Base-by-base conservation (phyloP, 2,329 filamentous ascomycete genomes). In the Colletotrichum liriopes region DNA sequence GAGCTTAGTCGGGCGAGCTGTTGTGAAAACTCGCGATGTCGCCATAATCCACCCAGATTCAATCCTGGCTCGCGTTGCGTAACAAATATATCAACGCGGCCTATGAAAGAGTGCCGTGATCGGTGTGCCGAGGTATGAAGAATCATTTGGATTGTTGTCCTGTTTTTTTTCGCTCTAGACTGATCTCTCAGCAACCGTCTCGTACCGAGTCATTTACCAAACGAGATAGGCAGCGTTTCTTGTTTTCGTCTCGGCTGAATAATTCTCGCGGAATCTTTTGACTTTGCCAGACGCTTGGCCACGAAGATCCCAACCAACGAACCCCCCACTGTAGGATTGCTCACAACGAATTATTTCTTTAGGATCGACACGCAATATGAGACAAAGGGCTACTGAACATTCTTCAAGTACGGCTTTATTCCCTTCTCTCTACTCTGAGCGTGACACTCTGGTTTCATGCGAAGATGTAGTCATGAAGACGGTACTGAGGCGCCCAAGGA, bases 181-280 rank as follows among this genome's bases (percentile, higher is more conserved):
- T 35, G n/a, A 11, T 26, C 29, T 39, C 59, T 20, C 43, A 20
- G 20, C 5, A 12, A 14, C n/a, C 7, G 12, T 3, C 4, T 8
- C 18, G n/a, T 14, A 14, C 9, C n/a, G 59, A 39, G 32, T 62
- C 45, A 62, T 51, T 26, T 5, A 39, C 2, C 7, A 1, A 5
- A 18, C 29, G 9, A 18, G 26, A 37, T 16, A n/a, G 12, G 20
- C 43, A 32, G 41, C 29, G 49, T 16, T 8, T n/a, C n/a, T 49
- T 39, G 32, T 29, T 49, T 11, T 5, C 20, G 29, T 20, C 41
- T 14, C 14, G 12, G 11, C 43, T 62, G 45, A 39, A 35, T 29
- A 62, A 51, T 37, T 62, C 23, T 62, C 59, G 45, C 59, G n/a
- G 12, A 62, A 62, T 51, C 32, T 62, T 20, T 20, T 62, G 20